Conservation (phyloP, 257 asterid species). For the Penstemon newberryi region DNA sequence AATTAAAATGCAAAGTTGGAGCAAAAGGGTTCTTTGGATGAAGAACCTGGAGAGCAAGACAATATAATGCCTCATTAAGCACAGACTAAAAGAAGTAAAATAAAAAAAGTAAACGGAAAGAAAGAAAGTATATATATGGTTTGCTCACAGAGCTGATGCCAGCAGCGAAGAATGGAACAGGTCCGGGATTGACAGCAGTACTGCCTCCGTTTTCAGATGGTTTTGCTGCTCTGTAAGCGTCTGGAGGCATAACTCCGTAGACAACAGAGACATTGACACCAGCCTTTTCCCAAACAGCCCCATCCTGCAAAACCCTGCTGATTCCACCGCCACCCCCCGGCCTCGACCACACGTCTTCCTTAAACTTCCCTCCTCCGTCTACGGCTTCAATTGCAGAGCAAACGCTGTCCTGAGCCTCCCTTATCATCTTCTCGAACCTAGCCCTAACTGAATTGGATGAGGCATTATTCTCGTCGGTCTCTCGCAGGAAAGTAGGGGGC, state of each 20-base stretch:
- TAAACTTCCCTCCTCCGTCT: constrained; percentile 70
- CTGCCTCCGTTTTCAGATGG: constrained; percentile 59
- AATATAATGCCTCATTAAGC: constrained; percentile 17
- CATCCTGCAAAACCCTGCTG: constrained; percentile 93
- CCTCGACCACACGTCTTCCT: constrained; percentile 95
- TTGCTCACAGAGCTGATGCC: constrained; percentile 89
- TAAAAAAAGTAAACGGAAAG: neutral
- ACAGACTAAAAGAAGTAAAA: constrained; percentile 4
- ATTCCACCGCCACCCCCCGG: constrained; percentile 99
- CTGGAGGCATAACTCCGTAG: constrained; percentile 98
- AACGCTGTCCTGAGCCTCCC: constrained; percentile 80
- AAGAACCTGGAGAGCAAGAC: constrained; percentile 58
- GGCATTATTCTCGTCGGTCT: constrained; percentile 41
- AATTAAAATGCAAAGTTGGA: constrained; percentile 92
- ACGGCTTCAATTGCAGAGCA: constrained; percentile 72
- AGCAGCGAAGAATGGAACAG: constrained; percentile 93
- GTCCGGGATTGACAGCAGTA: constrained; percentile 53
- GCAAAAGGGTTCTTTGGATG: constrained; percentile 99
- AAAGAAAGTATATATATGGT: neutral
- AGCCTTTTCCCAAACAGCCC: constrained; percentile 89
- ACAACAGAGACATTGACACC: constrained; percentile 98
- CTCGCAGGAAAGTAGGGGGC: constrained; percentile 71
- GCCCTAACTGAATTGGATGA: constrained; percentile 50
- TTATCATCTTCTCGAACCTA: constrained; percentile 89
- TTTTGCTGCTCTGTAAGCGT: constrained; percentile 94